Evolutionary conservation across 75 land plant genomes (phyloP).

Genomic region (Adiantum capillusveneris): DNA sequence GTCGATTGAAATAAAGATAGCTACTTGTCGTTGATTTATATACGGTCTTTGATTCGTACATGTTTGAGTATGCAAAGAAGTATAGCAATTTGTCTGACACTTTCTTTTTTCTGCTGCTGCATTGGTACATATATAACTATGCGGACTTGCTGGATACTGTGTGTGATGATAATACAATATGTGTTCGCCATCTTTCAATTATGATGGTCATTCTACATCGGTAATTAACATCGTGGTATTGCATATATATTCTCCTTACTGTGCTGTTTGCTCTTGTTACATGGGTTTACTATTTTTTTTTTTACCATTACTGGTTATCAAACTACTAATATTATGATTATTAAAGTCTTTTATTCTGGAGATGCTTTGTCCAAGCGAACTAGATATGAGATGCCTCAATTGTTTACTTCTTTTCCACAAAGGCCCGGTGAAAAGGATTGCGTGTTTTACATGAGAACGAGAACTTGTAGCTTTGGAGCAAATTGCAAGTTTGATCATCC

Average conservation of each 20-base stretch:
- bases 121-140: background rate
- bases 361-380: constrained; percentile 50
- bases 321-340: background rate
- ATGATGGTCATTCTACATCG: background rate
- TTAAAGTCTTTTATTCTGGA: constrained; percentile 36
- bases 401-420: constrained; percentile 71
- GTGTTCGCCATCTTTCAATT: background rate
- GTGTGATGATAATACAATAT: background rate
- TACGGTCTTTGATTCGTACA: no score
- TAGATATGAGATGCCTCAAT: constrained; percentile 45
- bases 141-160: background rate
- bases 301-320: background rate
- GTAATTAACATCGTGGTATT: background rate
- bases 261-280: background rate
- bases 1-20: no score
- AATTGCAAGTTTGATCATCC: no score
- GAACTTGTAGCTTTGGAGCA: constrained; percentile 91
- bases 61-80: background rate
- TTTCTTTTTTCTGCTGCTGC: background rate
- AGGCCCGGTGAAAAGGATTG: constrained; percentile 96
- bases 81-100: background rate
- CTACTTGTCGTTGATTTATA: no score
- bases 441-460: constrained; percentile 83
- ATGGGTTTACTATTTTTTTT: background rate
- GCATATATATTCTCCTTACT: background rate